Base-by-base conservation (phyloP, 1,139 yeast genomes). In the Hyphopichia buzzinii region DNA sequence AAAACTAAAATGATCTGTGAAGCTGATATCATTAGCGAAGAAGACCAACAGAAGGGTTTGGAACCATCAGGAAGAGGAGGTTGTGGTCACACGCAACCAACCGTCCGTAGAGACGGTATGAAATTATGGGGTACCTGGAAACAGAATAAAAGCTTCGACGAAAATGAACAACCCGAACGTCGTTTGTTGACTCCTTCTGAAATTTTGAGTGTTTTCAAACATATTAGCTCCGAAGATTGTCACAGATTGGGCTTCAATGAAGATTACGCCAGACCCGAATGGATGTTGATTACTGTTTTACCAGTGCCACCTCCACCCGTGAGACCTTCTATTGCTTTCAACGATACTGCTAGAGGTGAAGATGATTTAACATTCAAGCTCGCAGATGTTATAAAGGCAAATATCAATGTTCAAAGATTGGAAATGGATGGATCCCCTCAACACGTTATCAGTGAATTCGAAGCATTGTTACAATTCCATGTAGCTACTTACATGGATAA, bases 281-380 rank as follows among this genome's bases (percentile, higher is more conserved):
- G 98, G 99, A 81, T 94, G 84, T 76, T 94, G 46, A 79, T 94
- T 47, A 90, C 98, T 3, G 97, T 92, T 13, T 73, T 94, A 52
- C 98, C 98, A 1, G 98, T 94, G n/a, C 99, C 99, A 30, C 99
- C 99, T 36, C 98, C 98, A 40, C 97, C 97, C 25, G 98, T 94
- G 25, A 84, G 99, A 64, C 99, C 99, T 13, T 86, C 96, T 29
- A 92, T 94, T 67, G 96, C 98, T 2, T 90, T 92, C 54, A 92
- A 92, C 51, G 98, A 94, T 56, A 88, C 97, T n/a, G 96, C 96
- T 39, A 81, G 98, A 68, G 97, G 98, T 52, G 98, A 94, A 62
- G 99, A 94, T 77, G 99, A 94, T 74, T 84, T 94, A 65, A 94
- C 99, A 3, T 92, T 90, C 61, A 94, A 94, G 64, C 75, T 94